Conservation (phyloP, 768 basidiomycete genomes). For the Russula emetica region DNA sequence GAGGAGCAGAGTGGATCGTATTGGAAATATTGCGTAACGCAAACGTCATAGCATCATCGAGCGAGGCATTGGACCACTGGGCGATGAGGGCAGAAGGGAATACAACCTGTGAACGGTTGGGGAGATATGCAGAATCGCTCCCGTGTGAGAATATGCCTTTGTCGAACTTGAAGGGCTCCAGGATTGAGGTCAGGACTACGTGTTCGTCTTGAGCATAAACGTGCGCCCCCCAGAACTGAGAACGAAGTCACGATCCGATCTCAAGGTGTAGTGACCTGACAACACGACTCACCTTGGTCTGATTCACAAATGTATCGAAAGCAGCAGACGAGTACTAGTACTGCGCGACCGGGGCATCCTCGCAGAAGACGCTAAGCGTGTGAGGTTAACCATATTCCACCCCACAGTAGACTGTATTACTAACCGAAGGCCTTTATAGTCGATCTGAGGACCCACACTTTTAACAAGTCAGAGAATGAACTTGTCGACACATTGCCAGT, state of each 20-base stretch:
- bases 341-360: not conserved
- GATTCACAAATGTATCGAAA: conserved; percentile 4
- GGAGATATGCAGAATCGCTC: conserved; percentile 17
- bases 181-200: not conserved
- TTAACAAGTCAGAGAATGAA: conserved; percentile 5
- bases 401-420: not conserved
- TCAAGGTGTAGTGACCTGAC: not conserved
- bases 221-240: conserved; percentile 7
- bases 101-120: conserved; percentile 12
- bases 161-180: conserved; percentile 4
- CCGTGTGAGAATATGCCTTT: conserved; percentile 4
- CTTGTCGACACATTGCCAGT: not conserved
- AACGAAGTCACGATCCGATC: no score
- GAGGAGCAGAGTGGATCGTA: conserved; percentile 5
- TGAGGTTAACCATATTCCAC: not conserved
- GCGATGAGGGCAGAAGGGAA: conserved; percentile 1
- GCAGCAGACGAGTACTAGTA: conserved; percentile 2
- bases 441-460: not conserved
- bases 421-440: not conserved
- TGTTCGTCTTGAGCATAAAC: not conserved
- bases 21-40: conserved; percentile 33
- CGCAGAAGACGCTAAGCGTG: not conserved
- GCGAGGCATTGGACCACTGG: conserved; percentile 24
- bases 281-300: not conserved
- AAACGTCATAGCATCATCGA: conserved; percentile 41